Evolutionary conservation across 192 early-diverging fungal genomes (phyloP), one percentile per base, ranked within the genome.

Genomic region (Oehlia diaphana): DNA sequence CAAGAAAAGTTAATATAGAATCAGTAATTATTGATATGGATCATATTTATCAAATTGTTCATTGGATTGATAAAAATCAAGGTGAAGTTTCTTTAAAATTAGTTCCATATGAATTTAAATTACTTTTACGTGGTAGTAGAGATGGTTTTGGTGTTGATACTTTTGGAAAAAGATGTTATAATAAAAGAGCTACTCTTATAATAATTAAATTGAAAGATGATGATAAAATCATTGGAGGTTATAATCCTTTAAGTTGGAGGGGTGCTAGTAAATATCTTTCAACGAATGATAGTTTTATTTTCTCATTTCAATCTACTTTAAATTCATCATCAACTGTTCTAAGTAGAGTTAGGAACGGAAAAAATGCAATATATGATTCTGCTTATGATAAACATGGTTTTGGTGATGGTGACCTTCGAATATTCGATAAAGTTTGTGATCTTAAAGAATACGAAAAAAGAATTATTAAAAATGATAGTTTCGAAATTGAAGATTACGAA

Each of bases 401-500:
- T 42, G 69, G 69, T 16, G 37, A n/a, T 23, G 39, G 39, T 8
- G 69, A 71, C 23, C 44, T 71, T 4, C 69, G 44, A 12, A 33
- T 71, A 33, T 39, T 71, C 47, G 33, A 62, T n/a, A 26, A 21
- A 6, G 9, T 12, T 64, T 53, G 74, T 42, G 9, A 0, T 64
- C 19, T 4, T 8, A 16, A 33, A 12, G 12, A 63, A 35, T 58
- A 62, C 2, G 63, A 44, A n/a, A 9, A 8, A 1, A 62, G 53
- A 35, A 63, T 78, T 58, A 31, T 28, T n/a, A 33, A 23, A 10
- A 12, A 14, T 19, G 14, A 26, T 2, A 53, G 12, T 39, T 78
- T 69, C 21, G 8, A 19, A n/a, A 65, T 78, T 39, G 77, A 78
- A 12, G 77, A 78, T 42, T 70, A 61, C 42, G 77, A 78, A 78